Evolutionary conservation across 139 green algal genomes (phyloP), one percentile per base, ranked within the genome.

Genomic region (Tetradesmus lagerheimii): DNA sequence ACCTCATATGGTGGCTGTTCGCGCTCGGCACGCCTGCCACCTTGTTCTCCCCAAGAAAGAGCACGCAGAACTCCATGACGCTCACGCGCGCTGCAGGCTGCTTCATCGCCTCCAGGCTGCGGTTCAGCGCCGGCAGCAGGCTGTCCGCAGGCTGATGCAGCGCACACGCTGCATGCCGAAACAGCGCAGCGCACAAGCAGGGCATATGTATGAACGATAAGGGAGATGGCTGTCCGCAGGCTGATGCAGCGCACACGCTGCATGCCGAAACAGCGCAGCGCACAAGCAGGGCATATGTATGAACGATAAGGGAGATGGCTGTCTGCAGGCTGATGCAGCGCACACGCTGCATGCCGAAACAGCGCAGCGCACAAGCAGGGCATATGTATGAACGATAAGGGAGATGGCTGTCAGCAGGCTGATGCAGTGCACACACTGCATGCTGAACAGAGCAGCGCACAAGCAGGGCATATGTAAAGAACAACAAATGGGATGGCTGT

Each of bases 41-140:
- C 39, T 83, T 85, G 76, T 84, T 84, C 20, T 71, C 35, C 6
- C 82, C 81, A 11, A 91, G 43, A 47, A 89, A 89, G 20, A 91
- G 89, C 50, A 91, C 67, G 50, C 87, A 91, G 53, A 93, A 96
- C 67, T 96, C 95, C 81, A 97, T 92, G 8, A 95, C 92, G 15
- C 81, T 92, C 81, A 93, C 91, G n/a, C 90, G 90, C 18, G 89
- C 92, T 45, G 91, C 91, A 39, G 93, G 91, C 39, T 90, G 77
- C 45, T 92, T 91, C 64, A 91, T 91, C 18, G 85, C 39, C 14
- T 94, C 92, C 50, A 96, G 86, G 4, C 89, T 80, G 34, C 86
- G 90, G n/a, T 80, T 86, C 62, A 97, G 90, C 11, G 86, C 90
- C 5, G 91, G 83, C 88, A 96, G 66, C 62, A 96, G 91, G 12